These are phyloP conservation scores for Fusarium temperatum DNA, from an alignment of 2,329 filamentous ascomycete species.

Conservation along the genomic window DNA sequence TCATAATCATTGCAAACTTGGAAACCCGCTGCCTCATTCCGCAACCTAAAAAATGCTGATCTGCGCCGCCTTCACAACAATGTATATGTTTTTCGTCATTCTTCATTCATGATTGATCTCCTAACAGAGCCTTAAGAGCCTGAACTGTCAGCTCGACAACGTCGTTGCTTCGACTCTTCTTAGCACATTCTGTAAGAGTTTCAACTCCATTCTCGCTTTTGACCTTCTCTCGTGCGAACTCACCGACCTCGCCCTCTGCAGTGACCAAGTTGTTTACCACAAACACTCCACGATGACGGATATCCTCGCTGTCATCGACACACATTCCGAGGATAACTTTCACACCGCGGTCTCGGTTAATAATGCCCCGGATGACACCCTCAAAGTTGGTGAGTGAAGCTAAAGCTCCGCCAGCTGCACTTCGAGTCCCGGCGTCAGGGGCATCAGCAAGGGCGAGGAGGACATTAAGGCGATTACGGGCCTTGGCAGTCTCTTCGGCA, in stretches of 20 bases:
- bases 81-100: constrained; percentile 1
- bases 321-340: constrained; percentile 84
- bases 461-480: constrained; percentile 80
- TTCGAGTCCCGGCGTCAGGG: constrained; percentile 80
- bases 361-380: constrained; percentile 73
- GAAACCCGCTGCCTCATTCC: constrained; percentile 21
- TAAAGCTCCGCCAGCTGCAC: constrained; percentile 87
- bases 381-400: constrained; percentile 86
- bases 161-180: constrained; percentile 72
- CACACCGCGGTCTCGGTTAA: constrained; percentile 76
- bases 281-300: constrained; percentile 78
- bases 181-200: constrained; percentile 73
- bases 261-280: constrained; percentile 77
- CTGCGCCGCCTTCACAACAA: constrained; percentile 1
- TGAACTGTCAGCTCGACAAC: constrained; percentile 77
- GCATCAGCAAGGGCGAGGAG: constrained; percentile 88
- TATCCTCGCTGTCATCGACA: constrained; percentile 73
- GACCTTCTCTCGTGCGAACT: constrained; percentile 67
- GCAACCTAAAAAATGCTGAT: background rate
- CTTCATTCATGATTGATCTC: constrained; percentile 43
- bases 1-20: constrained; percentile 27
- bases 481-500: constrained; percentile 71
- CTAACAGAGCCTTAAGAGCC: constrained; percentile 74
- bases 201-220: constrained; percentile 72
- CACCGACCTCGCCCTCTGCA: constrained; percentile 72